Base-by-base conservation (phyloP, 179 eudicot genomes). In the Spergularia azorica region DNA sequence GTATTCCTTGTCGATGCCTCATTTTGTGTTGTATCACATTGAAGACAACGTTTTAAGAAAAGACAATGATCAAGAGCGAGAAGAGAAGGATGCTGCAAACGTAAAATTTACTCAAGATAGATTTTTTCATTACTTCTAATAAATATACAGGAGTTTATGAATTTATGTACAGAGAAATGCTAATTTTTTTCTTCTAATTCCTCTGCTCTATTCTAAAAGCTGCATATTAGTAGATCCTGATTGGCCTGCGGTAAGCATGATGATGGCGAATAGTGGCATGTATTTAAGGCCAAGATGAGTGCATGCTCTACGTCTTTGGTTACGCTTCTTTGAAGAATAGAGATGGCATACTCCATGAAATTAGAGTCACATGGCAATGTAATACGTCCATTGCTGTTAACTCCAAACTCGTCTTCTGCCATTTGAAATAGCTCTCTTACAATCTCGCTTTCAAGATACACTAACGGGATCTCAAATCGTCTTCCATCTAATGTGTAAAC, bases 361-460 rank as follows among this genome's bases (percentile, higher is more conserved):
- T n/a, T 59, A 15, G 81, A 79, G 66, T 84, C 83, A 64, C 87
- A 84, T 3, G 89, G 88, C 48, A 84, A 15, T 4, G 68, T 77
- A n/a, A 88, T 83, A 21, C 85, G 87, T 20, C 76, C 46, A 0
- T 17, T 18, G 61, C 57, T 50, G 20, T 39, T 3, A 18, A 61
- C 51, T 9, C 76, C 76, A 9, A 72, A 89, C 77, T 87, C 92
- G 50, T 85, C 92, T 57, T 77, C 89, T 0, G 88, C 83, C 77
- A 84, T 79, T 41, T 63, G 67, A 9, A 88, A 74, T 55, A 89
- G 82, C 64, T 86, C 82, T 66, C 63, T 76, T 21, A 89, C 56
- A 43, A 84, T 78, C 14, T 51, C 54, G 0, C 14, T 79, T 13
- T 71, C 60, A 0, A 87, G 80, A 69, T 80, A 82, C 0, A n/a